These are phyloP conservation scores for Quercus cerris DNA, from an alignment of 306 rosid species.

Conservation along the genomic window DNA sequence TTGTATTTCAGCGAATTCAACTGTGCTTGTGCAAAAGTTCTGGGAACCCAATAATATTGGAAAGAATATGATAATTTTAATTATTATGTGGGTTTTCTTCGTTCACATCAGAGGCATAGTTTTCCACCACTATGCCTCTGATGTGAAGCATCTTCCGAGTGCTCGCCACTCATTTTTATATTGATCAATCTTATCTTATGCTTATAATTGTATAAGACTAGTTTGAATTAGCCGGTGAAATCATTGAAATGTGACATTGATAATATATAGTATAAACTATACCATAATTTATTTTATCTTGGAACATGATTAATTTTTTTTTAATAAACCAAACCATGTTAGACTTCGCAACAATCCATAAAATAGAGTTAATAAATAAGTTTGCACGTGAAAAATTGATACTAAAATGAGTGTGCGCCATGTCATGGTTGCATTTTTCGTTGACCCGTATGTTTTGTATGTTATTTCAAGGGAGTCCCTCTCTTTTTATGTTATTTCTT, in stretches of 20 bases:
- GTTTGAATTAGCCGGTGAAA: slow-evolving; percentile 13
- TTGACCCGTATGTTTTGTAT: slow-evolving; percentile 26
- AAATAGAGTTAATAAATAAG: background rate
- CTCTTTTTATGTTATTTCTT: too few relatives aligned
- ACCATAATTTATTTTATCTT: slow-evolving; percentile 10
- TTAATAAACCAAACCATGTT: background rate
- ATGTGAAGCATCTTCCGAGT: background rate
- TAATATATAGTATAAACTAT: slow-evolving; percentile 14
- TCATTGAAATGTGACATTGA: slow-evolving; percentile 15
- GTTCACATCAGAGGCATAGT: too few relatives aligned
- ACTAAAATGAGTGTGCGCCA: slow-evolving; percentile 27
- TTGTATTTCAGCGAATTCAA: background rate
- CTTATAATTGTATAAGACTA: background rate
- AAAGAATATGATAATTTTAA: slow-evolving; percentile 22
- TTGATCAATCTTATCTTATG: background rate
- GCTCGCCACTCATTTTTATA: slow-evolving; percentile 27
- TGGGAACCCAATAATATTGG: too few relatives aligned
- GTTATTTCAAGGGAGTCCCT: slow-evolving; percentile 2
- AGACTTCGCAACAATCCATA: background rate
- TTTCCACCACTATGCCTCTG: background rate
- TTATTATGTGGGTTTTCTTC: background rate
- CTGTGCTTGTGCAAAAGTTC: too few relatives aligned
- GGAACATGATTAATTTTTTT: background rate
- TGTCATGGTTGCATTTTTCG: slow-evolving; percentile 31
- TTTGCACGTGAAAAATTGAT: background rate